Percentiles rank a stretch among this genome's conserved stretches.
Conservation (phyloP, 139 green algal genomes). For the Micractinium sp. region DNA sequence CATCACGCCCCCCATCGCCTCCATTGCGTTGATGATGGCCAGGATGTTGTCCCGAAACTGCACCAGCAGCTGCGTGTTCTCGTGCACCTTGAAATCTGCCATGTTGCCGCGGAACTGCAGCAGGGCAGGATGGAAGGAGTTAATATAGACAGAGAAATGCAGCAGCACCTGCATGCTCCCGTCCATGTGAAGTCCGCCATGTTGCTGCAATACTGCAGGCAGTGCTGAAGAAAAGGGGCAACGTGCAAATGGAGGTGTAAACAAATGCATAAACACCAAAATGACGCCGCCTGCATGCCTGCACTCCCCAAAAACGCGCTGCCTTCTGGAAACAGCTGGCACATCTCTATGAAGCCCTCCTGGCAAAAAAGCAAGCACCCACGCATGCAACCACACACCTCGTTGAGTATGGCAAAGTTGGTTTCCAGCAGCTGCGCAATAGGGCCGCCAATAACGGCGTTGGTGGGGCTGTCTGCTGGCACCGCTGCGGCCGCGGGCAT, state of each 20-base stretch:
- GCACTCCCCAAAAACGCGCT: not conserved
- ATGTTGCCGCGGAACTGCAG: slow-evolving; percentile 58
- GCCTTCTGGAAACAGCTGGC: not conserved
- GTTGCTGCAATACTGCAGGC: too few species aligned
- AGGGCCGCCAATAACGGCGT: slow-evolving; percentile 26
- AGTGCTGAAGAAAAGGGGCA: too few species aligned
- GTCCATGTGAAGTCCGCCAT: too few species aligned
- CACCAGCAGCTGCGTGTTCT: slow-evolving; percentile 88
- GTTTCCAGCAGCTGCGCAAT: slow-evolving; percentile 60
- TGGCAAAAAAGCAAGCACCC: too few species aligned
- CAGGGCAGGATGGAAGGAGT: too few species aligned
- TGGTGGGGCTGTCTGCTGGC: not conserved
- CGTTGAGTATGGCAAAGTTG: slow-evolving; percentile 71
- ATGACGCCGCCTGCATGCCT: too few species aligned
- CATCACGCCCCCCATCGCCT: slow-evolving; percentile 72
- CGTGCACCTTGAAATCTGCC: slow-evolving; percentile 63
- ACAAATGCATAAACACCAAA: too few species aligned
- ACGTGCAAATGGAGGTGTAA: not conserved
- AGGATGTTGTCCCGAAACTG: slow-evolving; percentile 87
- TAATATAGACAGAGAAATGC: too few species aligned
- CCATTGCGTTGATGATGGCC: slow-evolving; percentile 77
- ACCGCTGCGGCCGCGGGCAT: not conserved
- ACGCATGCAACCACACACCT: slow-evolving; percentile 33
- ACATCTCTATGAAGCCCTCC: not conserved
- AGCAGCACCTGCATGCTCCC: too few species aligned